A percentile compares a stretch with the other conserved stretches of the same genome.
These are phyloP conservation scores for Beauveria bassiana DNA, from an alignment of 2,329 filamentous ascomycete genomes.

Conservation along the genomic window DNA sequence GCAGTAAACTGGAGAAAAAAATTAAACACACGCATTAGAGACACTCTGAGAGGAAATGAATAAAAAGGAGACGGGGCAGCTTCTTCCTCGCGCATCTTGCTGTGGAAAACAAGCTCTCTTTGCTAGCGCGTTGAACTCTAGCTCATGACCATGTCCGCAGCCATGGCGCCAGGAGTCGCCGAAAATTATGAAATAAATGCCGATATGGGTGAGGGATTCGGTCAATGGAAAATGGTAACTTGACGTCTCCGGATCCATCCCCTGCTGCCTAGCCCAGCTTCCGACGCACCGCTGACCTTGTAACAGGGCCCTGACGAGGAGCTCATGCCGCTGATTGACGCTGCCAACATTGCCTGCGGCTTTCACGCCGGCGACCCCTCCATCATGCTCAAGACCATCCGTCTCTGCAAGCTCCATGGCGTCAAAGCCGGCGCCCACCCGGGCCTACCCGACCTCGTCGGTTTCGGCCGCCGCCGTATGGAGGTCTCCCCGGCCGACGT, in stretches of 20 bases:
- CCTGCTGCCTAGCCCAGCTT: too few species aligned
- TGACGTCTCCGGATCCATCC: too few species aligned
- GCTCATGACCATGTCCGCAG: too few species aligned
- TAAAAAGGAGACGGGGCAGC: too few species aligned
- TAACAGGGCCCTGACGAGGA: conserved; percentile 49
- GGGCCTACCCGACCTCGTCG: conserved; percentile 55
- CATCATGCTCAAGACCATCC: conserved; percentile 56
- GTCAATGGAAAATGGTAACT: conserved; percentile 30
- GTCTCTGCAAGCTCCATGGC: conserved; percentile 47
- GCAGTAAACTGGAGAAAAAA: too few species aligned
- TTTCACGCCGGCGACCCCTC: conserved; percentile 53
- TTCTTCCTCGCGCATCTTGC: too few species aligned
- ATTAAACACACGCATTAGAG: too few species aligned
- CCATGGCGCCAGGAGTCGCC: not conserved
- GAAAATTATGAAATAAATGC: conserved; percentile 33
- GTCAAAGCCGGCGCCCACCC: conserved; percentile 56
- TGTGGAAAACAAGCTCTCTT: too few species aligned
- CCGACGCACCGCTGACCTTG: not conserved
- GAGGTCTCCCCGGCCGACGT: conserved; percentile 49
- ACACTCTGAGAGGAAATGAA: too few species aligned
- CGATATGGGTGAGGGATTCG: conserved; percentile 46
- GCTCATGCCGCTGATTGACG: conserved; percentile 52
- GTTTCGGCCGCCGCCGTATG: conserved; percentile 57
- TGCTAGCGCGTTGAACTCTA: too few species aligned
- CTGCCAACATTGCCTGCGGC: conserved; percentile 55